Percentiles rank a stretch among this genome's conserved stretches.
Conservation (phyloP, 2,329 filamentous ascomycete species). For the Penicillium sp. region DNA sequence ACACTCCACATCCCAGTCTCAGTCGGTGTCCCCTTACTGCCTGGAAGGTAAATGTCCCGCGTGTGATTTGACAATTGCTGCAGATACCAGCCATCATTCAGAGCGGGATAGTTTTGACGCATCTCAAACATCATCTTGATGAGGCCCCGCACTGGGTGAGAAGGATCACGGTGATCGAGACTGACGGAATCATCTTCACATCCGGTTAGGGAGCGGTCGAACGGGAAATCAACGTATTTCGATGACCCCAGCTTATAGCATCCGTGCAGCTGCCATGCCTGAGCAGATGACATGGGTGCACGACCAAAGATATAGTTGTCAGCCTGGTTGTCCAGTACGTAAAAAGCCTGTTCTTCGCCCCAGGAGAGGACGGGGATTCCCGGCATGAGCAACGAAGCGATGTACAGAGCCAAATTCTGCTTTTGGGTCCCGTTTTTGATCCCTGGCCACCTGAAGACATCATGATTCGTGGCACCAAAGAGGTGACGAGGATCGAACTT, state of each 20-base stretch:
- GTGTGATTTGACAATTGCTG: conserved; percentile 53
- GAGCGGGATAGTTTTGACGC: conserved; percentile 53
- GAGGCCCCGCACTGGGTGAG: conserved; percentile 59
- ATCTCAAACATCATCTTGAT: conserved; percentile 61
- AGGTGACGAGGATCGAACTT: conserved; percentile 62
- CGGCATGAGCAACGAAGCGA: conserved; percentile 58
- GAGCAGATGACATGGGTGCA: conserved; percentile 58
- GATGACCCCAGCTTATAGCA: conserved; percentile 57
- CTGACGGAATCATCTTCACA: conserved; percentile 56
- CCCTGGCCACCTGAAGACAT: conserved; percentile 63
- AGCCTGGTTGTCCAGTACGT: conserved; percentile 62
- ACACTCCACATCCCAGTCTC: conserved; percentile 59
- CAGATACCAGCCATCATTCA: conserved; percentile 60
- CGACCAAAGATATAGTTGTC: conserved; percentile 64
- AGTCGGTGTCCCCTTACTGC: conserved; percentile 51
- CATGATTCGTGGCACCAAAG: conserved; percentile 63
- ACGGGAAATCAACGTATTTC: conserved; percentile 56
- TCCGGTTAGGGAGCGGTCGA: conserved; percentile 51
- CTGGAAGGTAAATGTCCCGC: conserved; percentile 52
- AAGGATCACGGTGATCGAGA: conserved; percentile 61
- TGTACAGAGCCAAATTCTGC: conserved; percentile 56
- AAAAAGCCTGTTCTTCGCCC: conserved; percentile 65
- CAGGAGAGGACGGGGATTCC: conserved; percentile 61
- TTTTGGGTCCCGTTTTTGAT: conserved; percentile 53
- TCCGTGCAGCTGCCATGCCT: conserved; percentile 62